These are phyloP conservation scores for Daldinia eschscholtzii DNA, from an alignment of 2,329 filamentous ascomycete species.

Conservation along the genomic window DNA sequence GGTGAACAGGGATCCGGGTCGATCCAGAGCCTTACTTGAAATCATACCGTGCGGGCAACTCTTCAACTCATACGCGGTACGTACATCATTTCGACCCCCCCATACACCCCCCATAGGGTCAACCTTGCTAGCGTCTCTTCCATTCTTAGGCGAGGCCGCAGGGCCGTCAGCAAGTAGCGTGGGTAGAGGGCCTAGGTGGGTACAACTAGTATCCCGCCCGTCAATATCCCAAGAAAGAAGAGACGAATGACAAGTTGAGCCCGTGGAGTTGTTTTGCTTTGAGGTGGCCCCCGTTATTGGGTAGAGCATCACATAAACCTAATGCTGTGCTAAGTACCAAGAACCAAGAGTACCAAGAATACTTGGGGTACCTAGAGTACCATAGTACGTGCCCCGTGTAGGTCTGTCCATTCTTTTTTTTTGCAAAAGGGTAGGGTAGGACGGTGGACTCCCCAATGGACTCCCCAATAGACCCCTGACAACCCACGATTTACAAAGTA, in stretches of 20 bases:
- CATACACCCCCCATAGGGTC: conserved; percentile 3
- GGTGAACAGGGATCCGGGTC: conserved; percentile 31
- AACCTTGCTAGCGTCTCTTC: conserved; percentile 13
- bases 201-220: conserved; percentile 8
- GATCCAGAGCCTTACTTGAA: conserved; percentile 36
- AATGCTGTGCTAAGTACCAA: conserved; percentile 5
- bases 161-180: conserved; percentile 14
- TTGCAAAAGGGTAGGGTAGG: conserved; percentile 1
- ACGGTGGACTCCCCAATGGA: conserved; percentile 1
- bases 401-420: conserved; percentile 7
- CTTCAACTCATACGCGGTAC: conserved; percentile 2
- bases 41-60: not conserved
- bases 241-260: conserved; percentile 2
- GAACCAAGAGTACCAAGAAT: not conserved
- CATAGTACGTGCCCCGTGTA: not conserved
- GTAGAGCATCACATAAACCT: conserved; percentile 6
- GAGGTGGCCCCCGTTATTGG: conserved; percentile 8
- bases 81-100: conserved; percentile 8
- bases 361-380: not conserved
- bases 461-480: conserved; percentile 15
- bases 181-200: conserved; percentile 9
- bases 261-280: conserved; percentile 11
- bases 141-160: conserved; percentile 17
- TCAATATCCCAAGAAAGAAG: not conserved
- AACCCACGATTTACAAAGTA: conserved; percentile 26